Evolutionary conservation across 495 filamentous ascomycete genomes (phyloP), one percentile per base, ranked within the genome.

Genomic region (Penicillium riverlandense): DNA sequence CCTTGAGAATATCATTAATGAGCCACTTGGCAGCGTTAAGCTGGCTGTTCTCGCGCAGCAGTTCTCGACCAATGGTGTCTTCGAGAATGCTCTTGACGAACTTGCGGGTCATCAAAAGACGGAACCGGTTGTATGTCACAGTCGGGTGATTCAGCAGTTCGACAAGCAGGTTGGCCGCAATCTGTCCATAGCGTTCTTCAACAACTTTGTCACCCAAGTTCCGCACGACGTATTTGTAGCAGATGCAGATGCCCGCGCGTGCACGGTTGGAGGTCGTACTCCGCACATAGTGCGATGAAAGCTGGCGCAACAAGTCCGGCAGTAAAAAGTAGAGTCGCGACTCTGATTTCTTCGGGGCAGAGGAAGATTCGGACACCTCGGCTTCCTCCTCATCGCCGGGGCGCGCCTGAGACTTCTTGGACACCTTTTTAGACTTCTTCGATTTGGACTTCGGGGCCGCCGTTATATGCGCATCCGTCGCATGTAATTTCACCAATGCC

Each of bases 21-120:
- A 99, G 67, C 48, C 77, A 80, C 49, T 80, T 88, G 6, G 89
- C 86, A 29, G 88, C 90, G 52, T 80, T 82, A 38, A 86, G 70
- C 49, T 94, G 90, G 6, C 88, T 90, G 16, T 86, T 83, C 58
- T 97, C 92, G 2, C 89, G 87, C 4, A 99, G 77, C 41, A 96
- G 80, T 50, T 82, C 79, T 37, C 76, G 76, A 6, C 90, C 90
- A 59, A 97, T 74, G 6, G 91, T 82, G 50, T 90, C 82, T 47
- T 94, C 88, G 32, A 97, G 64, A 15, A 96, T 80, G 31, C 83
- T 81, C 48, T 86, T 85, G 10, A 95, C 77, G 64, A 90, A 90
- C 59, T 85, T 87, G 43, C 92, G 77, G 8, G 89, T 88, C 38
- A 86, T 85, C 8, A 97, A 71, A 13, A 95, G 73, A 33, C 90